These are phyloP conservation scores for Inga leiocalycina DNA, from an alignment of 306 rosid species.

Conservation along the genomic window DNA sequence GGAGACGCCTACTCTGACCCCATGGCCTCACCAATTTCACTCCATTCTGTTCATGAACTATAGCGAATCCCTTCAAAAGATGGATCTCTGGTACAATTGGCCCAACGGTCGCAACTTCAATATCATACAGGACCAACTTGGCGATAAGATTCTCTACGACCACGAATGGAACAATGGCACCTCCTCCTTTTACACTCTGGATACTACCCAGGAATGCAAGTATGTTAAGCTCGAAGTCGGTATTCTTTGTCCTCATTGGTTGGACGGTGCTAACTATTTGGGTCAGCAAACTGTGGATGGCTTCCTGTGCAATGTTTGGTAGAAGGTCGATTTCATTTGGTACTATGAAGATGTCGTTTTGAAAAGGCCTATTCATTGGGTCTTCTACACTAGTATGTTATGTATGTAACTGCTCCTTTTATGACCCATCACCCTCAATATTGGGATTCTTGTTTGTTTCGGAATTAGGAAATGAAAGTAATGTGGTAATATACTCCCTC, in stretches of 20 bases:
- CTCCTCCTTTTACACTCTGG: constrained; percentile 52
- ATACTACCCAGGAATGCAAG: constrained; percentile 38
- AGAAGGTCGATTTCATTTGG: constrained; percentile 61
- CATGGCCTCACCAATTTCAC: constrained; percentile 62
- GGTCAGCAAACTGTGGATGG: constrained; percentile 57
- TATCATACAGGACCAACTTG: constrained; percentile 62
- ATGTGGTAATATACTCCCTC: background rate
- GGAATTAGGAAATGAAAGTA: background rate
- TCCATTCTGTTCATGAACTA: constrained; percentile 51
- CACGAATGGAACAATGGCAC: constrained; percentile 77
- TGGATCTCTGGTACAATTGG: constrained; percentile 82
- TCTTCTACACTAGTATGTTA: constrained; percentile 49
- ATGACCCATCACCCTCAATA: background rate
- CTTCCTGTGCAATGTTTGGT: constrained; percentile 69
- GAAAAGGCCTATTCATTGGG: constrained; percentile 61
- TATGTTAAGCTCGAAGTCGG: constrained; percentile 51
- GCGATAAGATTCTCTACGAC: constrained; percentile 49
- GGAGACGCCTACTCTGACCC: constrained; percentile 35
- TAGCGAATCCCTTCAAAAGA: constrained; percentile 43
- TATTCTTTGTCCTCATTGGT: constrained; percentile 69
- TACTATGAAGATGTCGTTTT: constrained; percentile 64
- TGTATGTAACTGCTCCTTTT: background rate
- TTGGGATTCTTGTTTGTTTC: background rate
- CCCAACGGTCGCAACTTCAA: constrained; percentile 68
- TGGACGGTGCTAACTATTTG: constrained; percentile 60